phyloP scores from a whole-genome alignment of 257 asterid species.

The Voacanga thouarsii region DNA sequence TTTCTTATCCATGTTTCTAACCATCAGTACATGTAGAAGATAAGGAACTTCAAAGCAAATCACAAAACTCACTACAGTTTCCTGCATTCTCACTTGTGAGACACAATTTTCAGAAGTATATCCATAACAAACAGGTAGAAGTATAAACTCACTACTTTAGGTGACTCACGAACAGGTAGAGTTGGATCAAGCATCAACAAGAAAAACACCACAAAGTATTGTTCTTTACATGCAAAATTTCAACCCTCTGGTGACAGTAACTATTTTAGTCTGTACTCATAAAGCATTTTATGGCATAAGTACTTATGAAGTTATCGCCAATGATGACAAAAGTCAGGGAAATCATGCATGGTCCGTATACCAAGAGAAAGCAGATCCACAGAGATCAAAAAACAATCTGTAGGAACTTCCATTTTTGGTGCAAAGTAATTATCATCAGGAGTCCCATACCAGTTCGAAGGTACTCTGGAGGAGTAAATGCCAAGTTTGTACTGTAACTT shows the following conservation, averaged over 20 bases:
- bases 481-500: constrained; percentile 70
- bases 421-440: neutral
- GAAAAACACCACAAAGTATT: neutral
- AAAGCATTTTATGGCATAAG: neutral
- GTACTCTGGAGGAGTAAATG: constrained; percentile 75
- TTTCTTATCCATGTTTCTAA: neutral
- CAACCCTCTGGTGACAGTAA: neutral
- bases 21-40: neutral
- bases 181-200: neutral
- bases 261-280: neutral
- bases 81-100: neutral
- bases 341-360: neutral
- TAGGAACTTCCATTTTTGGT: neutral
- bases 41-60: neutral
- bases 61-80: neutral
- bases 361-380: neutral
- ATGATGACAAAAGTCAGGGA: too few species aligned
- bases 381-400: neutral
- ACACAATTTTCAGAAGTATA: neutral
- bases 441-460: constrained; percentile 51
- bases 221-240: neutral
- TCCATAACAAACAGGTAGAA: neutral
- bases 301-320: neutral
- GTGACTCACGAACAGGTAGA: neutral
- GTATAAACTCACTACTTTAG: too few species aligned